phyloP scores from a whole-genome alignment of 768 basidiomycete genomes.

The Phaffia australis region DNA sequence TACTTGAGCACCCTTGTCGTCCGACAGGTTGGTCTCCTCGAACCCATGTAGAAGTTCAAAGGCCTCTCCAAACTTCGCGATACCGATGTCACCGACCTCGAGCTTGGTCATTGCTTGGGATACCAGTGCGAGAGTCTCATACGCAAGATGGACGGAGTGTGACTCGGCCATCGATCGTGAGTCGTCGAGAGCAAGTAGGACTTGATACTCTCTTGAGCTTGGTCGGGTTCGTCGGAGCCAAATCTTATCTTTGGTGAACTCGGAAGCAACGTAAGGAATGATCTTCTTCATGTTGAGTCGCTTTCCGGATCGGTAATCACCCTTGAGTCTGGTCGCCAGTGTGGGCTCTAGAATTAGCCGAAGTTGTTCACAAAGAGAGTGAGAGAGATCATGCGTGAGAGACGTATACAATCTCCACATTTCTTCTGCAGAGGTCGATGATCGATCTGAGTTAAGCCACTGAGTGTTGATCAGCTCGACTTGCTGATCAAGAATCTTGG shows the following conservation, averaged over 20 bases:
- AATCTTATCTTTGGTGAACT: conserved; percentile 98
- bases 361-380: conserved; percentile 86
- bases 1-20: conserved; percentile 67
- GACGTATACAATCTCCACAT: conserved; percentile 90
- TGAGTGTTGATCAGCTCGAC: conserved; percentile 50
- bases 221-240: conserved; percentile 93
- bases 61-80: conserved; percentile 77
- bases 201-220: conserved; percentile 87
- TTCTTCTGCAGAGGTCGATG: conserved; percentile 50
- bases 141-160: conserved; percentile 83
- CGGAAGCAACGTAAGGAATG: conserved; percentile 92
- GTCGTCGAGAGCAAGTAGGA: conserved; percentile 88
- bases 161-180: conserved; percentile 93
- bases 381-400: conserved; percentile 80
- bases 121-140: conserved; percentile 83
- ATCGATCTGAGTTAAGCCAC: conserved; percentile 55
- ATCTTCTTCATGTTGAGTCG: conserved; percentile 98
- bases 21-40: conserved; percentile 59
- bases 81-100: conserved; percentile 87
- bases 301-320: conserved; percentile 96
- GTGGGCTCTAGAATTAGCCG: conserved; percentile 94
- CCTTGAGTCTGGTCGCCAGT: conserved; percentile 79
- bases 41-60: conserved; percentile 86
- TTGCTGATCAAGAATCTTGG: conserved; percentile 34
- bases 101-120: conserved; percentile 79